phyloP scores from a whole-genome alignment of 2,329 filamentous ascomycete species.

The Pseudogymnoascus sp. region DNA sequence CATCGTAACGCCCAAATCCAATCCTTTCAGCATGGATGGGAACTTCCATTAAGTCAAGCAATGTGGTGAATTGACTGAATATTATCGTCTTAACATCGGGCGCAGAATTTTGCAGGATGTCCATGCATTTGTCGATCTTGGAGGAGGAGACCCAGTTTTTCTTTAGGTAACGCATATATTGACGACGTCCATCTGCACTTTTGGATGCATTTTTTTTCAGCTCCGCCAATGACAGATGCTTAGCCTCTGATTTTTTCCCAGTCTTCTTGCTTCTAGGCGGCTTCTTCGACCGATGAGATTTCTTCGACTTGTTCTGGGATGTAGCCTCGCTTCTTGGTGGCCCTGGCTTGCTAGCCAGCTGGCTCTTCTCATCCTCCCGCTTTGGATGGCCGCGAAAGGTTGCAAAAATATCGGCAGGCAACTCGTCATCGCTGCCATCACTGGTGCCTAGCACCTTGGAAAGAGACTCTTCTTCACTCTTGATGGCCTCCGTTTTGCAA shows the following conservation, averaged over 20 bases:
- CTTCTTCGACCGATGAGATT: constrained; percentile 10
- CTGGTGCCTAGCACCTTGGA: background rate
- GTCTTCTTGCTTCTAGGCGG: constrained; percentile 20
- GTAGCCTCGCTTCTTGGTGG: background rate
- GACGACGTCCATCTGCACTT: constrained; percentile 55
- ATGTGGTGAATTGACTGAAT: constrained; percentile 74
- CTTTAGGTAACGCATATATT: constrained; percentile 67
- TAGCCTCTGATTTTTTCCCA: constrained; percentile 27
- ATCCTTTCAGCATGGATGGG: constrained; percentile 52
- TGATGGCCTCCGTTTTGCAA: background rate
- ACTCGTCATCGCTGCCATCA: constrained; percentile 5
- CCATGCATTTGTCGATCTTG: constrained; percentile 41
- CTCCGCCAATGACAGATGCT: constrained; percentile 47
- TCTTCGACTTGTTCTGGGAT: background rate
- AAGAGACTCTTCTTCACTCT: background rate
- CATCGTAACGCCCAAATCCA: constrained; percentile 62
- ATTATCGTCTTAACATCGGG: constrained; percentile 67
- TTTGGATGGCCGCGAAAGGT: background rate
- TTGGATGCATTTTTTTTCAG: constrained; percentile 61
- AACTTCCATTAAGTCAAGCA: constrained; percentile 71
- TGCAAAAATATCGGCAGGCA: constrained; percentile 1
- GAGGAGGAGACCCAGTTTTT: constrained; percentile 67
- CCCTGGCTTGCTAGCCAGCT: background rate
- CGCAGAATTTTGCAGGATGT: constrained; percentile 31
- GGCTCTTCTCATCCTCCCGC: constrained; percentile 5